phyloP scores from a whole-genome alignment of 345 rosid species.

The Salix suchowensis region DNA sequence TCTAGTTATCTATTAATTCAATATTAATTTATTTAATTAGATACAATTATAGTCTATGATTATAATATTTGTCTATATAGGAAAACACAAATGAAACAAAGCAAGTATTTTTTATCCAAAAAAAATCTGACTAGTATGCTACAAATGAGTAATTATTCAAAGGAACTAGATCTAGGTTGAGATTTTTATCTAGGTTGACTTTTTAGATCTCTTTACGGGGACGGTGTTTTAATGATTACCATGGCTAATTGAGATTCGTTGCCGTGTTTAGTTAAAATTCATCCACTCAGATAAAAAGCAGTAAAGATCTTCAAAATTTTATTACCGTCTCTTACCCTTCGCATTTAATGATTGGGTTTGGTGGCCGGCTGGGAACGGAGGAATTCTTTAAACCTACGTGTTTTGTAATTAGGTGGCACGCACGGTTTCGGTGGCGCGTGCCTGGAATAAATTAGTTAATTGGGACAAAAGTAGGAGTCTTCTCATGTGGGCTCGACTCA shows the following conservation, averaged over 20 bases:
- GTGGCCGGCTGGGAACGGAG: background rate
- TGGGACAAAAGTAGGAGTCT: constrained; percentile 4
- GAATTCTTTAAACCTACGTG: background rate
- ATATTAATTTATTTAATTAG: no score
- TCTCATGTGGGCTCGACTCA: background rate
- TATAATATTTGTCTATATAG: no score
- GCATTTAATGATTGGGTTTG: background rate
- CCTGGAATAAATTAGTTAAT: background rate
- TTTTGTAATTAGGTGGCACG: background rate
- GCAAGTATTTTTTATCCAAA: no score
- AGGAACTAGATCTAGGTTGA: no score
- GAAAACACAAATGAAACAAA: no score
- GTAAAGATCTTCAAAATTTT: background rate
- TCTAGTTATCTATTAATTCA: no score
- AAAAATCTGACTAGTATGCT: no score
- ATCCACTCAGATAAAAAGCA: background rate
- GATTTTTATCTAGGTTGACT: background rate
- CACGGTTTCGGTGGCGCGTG: constrained; percentile 11
- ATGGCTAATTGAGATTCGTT: background rate
- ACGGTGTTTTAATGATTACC: background rate
- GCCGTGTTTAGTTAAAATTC: background rate
- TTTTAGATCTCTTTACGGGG: background rate
- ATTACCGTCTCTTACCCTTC: background rate
- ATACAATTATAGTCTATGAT: no score
- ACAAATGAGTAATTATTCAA: no score